Base-by-base conservation (phyloP, 306 rosid species). In the Trifolium fragiferum region DNA sequence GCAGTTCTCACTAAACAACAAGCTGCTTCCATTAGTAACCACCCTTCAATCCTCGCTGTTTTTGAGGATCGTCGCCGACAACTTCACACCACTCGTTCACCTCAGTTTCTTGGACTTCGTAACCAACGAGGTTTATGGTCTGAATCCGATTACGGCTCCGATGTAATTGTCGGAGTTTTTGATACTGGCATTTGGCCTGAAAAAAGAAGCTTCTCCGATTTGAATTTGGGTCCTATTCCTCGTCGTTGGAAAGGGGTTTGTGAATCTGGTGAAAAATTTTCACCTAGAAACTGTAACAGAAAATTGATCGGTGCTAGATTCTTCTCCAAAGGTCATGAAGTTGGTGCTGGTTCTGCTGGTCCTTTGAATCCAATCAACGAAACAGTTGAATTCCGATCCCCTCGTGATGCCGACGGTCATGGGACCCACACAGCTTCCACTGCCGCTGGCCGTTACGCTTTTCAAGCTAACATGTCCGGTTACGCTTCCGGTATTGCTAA, bases 381-480 rank as follows among this genome's bases (percentile, higher is more conserved):
- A 23, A 91, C 98, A 0, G 67, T 86, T 1, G 97, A 93, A 67
- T 93, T 73, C 16, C 84, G 97, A 16, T 93, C 98, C 0, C 96
- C 98, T 12, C 84, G 98, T 46, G 98, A 91, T 23, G 92, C 97
- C 19, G 98, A 93, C 49, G 98, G 98, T 2, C 98, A 93, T 38
- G 98, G 98, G 6, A 91, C 96, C 8, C 98, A 93, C 79, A 93
- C 98, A 3, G 98, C 98, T 0, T 89, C 97, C 8, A 93, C 98
- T 5, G 98, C 96, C 1, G 92, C 92, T 0, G 98, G 98, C 3
- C 75, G 96, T 15, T 86, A 93, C 44, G 72, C 90, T 5, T 91
- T 88, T 25, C 79, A 80, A 55, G 98, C 98, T 0, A 93, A 76
- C 83, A 82, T 93, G 93, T 75, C 85, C 9, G 98, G 98, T 6